Conservation (phyloP, 1,139 yeast species). For the Arxiozyma telluris region DNA sequence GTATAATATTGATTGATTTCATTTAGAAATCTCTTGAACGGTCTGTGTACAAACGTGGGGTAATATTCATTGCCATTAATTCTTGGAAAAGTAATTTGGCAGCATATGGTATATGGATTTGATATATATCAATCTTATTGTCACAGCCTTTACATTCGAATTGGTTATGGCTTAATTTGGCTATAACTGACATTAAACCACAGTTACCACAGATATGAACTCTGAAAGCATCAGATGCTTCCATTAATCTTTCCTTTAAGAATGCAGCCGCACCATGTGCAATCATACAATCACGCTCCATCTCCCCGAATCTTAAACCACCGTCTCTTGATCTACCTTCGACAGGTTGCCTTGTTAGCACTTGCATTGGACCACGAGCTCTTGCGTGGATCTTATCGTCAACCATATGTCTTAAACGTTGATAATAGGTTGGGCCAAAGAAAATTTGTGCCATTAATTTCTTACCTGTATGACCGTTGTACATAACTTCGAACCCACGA, state of each 20-base stretch:
- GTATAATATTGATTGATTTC: not conserved
- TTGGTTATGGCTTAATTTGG: conserved; percentile 92
- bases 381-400: conserved; percentile 99
- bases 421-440: conserved; percentile 98
- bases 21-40: conserved; percentile 33
- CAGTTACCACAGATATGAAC: conserved; percentile 97
- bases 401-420: conserved; percentile 97
- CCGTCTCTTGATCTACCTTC: conserved; percentile 99
- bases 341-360: conserved; percentile 95
- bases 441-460: conserved; percentile 95
- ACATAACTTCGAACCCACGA: conserved; percentile 97
- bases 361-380: conserved; percentile 99
- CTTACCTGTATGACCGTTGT: conserved; percentile 97
- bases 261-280: conserved; percentile 99
- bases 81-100: conserved; percentile 96
- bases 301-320: conserved; percentile 98
- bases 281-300: conserved; percentile 99
- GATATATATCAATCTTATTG: conserved; percentile 95
- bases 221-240: conserved; percentile 96
- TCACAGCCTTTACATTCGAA: conserved; percentile 98
- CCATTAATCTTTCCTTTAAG: conserved; percentile 95
- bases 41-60: conserved; percentile 76
- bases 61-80: conserved; percentile 96
- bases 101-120: conserved; percentile 94
- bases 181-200: conserved; percentile 96